Evolutionary conservation across 2,329 filamentous ascomycete species (phyloP), one percentile per base, ranked within the genome.

Genomic region (Colletotrichum sansevieriae): DNA sequence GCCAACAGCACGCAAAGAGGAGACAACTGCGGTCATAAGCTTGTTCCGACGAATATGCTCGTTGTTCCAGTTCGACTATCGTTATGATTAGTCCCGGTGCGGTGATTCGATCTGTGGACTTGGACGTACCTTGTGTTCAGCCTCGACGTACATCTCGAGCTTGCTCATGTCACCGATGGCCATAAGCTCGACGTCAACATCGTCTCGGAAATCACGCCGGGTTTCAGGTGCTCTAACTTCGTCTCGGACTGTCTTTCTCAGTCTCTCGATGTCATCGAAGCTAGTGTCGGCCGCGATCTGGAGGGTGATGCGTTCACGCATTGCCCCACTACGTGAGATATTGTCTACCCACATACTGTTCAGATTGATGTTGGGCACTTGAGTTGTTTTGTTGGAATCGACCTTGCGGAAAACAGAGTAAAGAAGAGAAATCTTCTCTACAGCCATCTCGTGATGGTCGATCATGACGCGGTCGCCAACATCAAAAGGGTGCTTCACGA

Each of bases 51-150:
- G 88, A 29, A 91, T 83, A 60, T 89, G 80, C 75, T 92, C 90
- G 73, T 92, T 92, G 73, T 91, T 89, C 89, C 89, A 91, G 75
- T 90, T 91, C 33, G 88, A 90, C 72, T 91, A 91, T 82, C 91
- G 91, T 3, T 4, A 18, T 18, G 1, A 13, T 64, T 39, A 64
- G 52, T 25, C 12, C 49, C 8, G 3, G 13, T 4, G 10, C 37
- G 15, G n/a, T 15, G 12, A 35, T 15, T 11, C 11, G 10, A 43
- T 20, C 12, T 39, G 9, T 39, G 12, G 8, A 20, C 12, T 57
- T 4, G 29, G 15, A 64, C 18, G 18, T 15, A 35, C 33, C 41
- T 49, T 58, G 54, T 43, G 61, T 35, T 65, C 46, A 44, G 56
- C 63, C 79, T 91, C 91, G 80, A 92, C 91, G 71, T 91, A 85